Base-by-base conservation (phyloP, 345 rosid genomes). In the Stellera chamaejasme region DNA sequence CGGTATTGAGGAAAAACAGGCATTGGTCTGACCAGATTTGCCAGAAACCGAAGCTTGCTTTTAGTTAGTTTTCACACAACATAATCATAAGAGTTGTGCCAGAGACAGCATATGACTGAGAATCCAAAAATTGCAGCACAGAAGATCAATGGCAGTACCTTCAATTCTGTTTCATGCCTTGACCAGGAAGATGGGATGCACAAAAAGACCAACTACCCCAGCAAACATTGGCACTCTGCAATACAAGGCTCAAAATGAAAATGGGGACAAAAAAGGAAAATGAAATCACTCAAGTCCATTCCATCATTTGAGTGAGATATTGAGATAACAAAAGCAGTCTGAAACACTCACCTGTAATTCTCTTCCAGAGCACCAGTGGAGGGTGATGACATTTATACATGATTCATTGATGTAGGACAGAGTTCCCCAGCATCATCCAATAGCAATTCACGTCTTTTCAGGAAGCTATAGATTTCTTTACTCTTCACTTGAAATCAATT, bases 131-230 rank as follows among this genome's bases (percentile, higher is more conserved):
- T 13, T 0, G 42, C 14, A 6, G 44, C 5, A 32, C 48, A 11
- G 6, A 50, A 27, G 58, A 36, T 15, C 48, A 61, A 61, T 32
- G 39, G 13, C 46, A 45, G 41, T 71, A 75, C 79, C 79, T 59
- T 64, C 55, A 51, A 48, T 53, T 59, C 41, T 13, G 23, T 68
- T 43, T 58, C 52, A 47, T 52, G 56, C 55, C 60, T 43, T 47
- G 66, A 58, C 57, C 58, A 15, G 59, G 46, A 54, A 49, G 61
- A 27, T 10, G 51, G 55, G 19, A 61, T 19, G 56, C 53, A 54
- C 19, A 28, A 51, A 32, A 56, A 32, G 45, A 39, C 58, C 45
- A 48, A 27, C 50, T 23, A 15, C 45, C 46, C 57, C 57, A 48
- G 26, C 52, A 44, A 19, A 10, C 10, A 41, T 48, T 10, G 55